phyloP scores from a whole-genome alignment of 139 green algal species.

The Asterochloris sp. region DNA sequence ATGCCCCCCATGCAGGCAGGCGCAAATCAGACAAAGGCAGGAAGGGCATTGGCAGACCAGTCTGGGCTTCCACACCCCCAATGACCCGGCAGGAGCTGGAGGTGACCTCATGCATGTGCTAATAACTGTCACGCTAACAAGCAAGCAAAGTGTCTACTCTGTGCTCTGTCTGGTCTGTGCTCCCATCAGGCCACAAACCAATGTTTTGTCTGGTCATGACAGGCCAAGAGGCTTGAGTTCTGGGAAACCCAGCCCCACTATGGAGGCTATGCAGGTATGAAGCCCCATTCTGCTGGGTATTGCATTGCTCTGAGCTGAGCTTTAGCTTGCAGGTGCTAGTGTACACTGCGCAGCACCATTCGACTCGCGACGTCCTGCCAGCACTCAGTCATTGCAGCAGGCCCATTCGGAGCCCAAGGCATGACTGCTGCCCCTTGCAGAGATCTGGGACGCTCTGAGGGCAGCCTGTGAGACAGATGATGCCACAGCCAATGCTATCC shows the following conservation, averaged over 20 bases:
- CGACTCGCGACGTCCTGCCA: neutral
- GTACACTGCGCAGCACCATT: neutral
- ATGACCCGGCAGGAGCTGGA: constrained; percentile 43
- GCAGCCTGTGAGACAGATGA: constrained; percentile 60
- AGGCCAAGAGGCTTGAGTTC: constrained; percentile 78
- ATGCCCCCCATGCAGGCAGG: no score
- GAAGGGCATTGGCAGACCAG: constrained; percentile 7
- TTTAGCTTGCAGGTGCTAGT: no score
- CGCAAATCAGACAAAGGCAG: no score
- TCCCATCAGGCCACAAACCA: no score
- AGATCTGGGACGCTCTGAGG: constrained; percentile 81
- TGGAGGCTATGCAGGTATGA: constrained; percentile 66
- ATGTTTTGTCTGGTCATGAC: constrained; percentile 12
- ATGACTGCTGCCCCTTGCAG: constrained; percentile 35
- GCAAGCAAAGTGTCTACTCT: no score
- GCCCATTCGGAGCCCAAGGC: neutral
- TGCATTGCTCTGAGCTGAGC: no score
- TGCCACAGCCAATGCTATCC: constrained; percentile 53
- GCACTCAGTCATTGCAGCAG: neutral
- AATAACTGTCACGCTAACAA: no score
- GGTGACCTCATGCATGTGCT: constrained; percentile 16
- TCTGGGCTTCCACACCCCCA: constrained; percentile 44
- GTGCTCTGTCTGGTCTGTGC: no score
- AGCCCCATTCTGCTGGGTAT: no score
- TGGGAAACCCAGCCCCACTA: constrained; percentile 92